phyloP scores from a whole-genome alignment of 768 basidiomycete genomes.

The Russula abietina region DNA sequence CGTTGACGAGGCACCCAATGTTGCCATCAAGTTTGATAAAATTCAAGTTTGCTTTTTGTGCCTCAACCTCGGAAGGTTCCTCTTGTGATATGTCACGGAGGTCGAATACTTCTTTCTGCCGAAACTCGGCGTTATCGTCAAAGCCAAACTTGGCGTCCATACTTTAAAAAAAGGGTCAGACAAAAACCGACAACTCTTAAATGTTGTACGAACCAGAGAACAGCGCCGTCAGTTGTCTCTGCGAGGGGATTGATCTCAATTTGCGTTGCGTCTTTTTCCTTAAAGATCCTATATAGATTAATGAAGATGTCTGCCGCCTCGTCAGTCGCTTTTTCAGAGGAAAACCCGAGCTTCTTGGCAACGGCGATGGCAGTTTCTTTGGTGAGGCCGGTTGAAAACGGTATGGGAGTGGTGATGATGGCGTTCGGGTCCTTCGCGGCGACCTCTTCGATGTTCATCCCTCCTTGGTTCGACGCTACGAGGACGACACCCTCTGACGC shows the following conservation, averaged over 20 bases:
- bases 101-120: constrained; percentile 83
- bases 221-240: constrained; percentile 82
- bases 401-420: constrained; percentile 92
- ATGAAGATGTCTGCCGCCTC: constrained; percentile 92
- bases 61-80: constrained; percentile 95
- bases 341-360: constrained; percentile 90
- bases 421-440: constrained; percentile 91
- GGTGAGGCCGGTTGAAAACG: constrained; percentile 75
- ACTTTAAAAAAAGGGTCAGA: constrained; percentile 40
- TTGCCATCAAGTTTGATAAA: constrained; percentile 99
- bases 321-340: constrained; percentile 57
- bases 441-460: constrained; percentile 99
- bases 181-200: neutral
- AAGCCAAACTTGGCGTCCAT: constrained; percentile 99
- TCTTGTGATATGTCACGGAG: constrained; percentile 93
- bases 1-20: constrained; percentile 96
- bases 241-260: constrained; percentile 99
- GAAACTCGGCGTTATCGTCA: constrained; percentile 98
- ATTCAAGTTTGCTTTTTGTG: constrained; percentile 91
- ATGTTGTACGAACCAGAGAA: constrained; percentile 70
- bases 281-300: constrained; percentile 94
- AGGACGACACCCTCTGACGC: constrained; percentile 82
- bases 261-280: constrained; percentile 98
- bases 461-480: constrained; percentile 90
- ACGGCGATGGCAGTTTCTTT: constrained; percentile 64